Conservation (phyloP, 2,329 filamentous ascomycete species). For the Dichotomopilus funicola region DNA sequence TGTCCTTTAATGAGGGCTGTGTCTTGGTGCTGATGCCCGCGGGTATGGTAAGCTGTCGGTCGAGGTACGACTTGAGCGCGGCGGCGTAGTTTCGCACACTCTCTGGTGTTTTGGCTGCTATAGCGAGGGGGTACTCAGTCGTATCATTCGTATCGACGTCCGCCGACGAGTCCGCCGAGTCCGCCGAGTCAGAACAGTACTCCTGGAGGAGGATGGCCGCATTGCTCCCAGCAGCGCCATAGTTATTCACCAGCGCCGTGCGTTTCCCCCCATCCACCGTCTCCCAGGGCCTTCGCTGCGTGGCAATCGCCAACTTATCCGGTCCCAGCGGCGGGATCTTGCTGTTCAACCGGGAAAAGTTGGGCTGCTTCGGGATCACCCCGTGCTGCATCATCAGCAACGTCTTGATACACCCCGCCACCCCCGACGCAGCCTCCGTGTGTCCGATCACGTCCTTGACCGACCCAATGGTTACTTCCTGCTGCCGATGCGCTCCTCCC, state of each 20-base stretch:
- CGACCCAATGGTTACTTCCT: slow-evolving; percentile 23
- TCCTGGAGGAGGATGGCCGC: slow-evolving; percentile 22
- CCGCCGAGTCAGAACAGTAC: background rate
- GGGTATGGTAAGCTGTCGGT: background rate
- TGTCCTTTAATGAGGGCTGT: background rate
- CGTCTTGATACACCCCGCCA: slow-evolving; percentile 29
- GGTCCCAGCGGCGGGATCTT: slow-evolving; percentile 13
- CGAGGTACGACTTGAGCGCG: background rate
- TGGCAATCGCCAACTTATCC: slow-evolving; percentile 18
- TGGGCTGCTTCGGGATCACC: slow-evolving; percentile 29
- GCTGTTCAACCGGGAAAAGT: slow-evolving; percentile 27
- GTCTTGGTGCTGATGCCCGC: background rate
- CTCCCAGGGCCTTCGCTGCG: slow-evolving; percentile 19
- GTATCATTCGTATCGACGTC: background rate
- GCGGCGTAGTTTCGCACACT: background rate
- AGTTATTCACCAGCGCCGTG: slow-evolving; percentile 30
- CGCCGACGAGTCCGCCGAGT: background rate
- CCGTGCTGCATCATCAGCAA: slow-evolving; percentile 27
- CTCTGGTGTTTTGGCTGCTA: background rate
- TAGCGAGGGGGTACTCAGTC: background rate
- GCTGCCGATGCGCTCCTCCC: slow-evolving; percentile 25
- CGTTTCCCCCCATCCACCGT: background rate
- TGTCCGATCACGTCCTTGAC: slow-evolving; percentile 33
- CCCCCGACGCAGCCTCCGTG: slow-evolving; percentile 28
- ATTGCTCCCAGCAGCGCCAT: slow-evolving; percentile 32